Evolutionary conservation across 805 yeast species (phyloP).

Genomic region (Diddensiella caesifluorescens): DNA sequence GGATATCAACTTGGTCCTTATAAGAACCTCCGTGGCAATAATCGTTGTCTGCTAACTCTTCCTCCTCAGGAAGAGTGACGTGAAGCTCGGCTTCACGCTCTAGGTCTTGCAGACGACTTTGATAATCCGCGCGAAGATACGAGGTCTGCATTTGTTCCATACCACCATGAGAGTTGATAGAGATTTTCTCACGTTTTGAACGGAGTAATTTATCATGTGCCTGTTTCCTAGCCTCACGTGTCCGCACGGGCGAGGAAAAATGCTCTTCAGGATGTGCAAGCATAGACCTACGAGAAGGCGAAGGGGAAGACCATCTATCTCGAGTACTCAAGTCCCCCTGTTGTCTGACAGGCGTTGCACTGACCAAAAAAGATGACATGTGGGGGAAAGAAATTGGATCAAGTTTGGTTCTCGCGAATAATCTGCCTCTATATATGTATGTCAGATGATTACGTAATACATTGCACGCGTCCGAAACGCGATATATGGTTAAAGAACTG

Average conservation of each 20-base stretch:
- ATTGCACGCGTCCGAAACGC: no score
- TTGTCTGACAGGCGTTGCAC: neutral
- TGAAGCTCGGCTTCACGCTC: constrained; percentile 4
- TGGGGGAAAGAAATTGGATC: no score
- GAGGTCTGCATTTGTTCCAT: neutral
- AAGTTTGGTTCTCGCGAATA: no score
- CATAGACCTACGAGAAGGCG: constrained; percentile 5
- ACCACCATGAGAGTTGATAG: constrained; percentile 1
- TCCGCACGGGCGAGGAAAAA: constrained; percentile 2
- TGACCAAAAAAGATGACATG: constrained; percentile 5
- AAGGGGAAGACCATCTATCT: neutral
- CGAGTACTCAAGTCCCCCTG: neutral
- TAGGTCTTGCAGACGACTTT: neutral
- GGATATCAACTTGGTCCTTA: constrained; percentile 1
- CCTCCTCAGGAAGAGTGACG: neutral
- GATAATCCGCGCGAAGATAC: constrained; percentile 1
- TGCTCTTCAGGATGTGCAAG: constrained; percentile 5
- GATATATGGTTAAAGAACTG: no score
- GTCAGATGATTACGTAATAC: no score
- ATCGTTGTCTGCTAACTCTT: constrained; percentile 2
- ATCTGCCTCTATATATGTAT: no score
- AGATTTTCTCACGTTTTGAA: neutral
- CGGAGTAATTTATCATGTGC: neutral
- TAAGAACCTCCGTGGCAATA: constrained; percentile 5
- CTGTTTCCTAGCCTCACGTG: constrained; percentile 4